A percentile compares a stretch with the other conserved stretches of the same genome.
phyloP scores from a whole-genome alignment of 2,329 filamentous ascomycete genomes.

The Leptographium procerum region DNA sequence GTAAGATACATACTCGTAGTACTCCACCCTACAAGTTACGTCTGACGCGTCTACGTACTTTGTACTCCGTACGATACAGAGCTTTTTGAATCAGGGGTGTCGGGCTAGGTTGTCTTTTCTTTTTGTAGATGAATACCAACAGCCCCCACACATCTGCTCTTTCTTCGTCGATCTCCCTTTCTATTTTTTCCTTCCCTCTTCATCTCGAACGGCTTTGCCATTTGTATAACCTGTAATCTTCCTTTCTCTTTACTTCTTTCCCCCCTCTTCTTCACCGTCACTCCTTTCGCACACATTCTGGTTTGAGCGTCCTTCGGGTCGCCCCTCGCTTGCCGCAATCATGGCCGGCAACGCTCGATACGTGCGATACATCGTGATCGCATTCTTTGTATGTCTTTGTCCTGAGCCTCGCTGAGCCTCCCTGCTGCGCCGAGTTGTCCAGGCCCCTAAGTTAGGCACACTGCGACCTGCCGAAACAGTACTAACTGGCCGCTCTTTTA shows the following conservation, averaged over 20 bases:
- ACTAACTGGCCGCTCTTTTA: slow-evolving; percentile 15
- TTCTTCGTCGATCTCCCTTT: not conserved
- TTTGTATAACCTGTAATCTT: not conserved
- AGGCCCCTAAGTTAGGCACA: not conserved
- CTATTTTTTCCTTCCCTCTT: not conserved
- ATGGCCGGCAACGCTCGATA: slow-evolving; percentile 63
- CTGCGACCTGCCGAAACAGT: not conserved
- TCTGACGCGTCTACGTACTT: not conserved
- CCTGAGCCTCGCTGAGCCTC: not conserved
- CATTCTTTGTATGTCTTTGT: slow-evolving; percentile 54
- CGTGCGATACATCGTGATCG: slow-evolving; percentile 67
- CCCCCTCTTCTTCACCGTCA: not conserved
- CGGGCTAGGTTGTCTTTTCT: not conserved
- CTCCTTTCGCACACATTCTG: not conserved
- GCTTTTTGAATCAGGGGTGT: not conserved
- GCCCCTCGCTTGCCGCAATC: slow-evolving; percentile 4
- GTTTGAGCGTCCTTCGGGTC: slow-evolving; percentile 2
- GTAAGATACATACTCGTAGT: no score
- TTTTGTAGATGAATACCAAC: not conserved
- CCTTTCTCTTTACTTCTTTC: not conserved
- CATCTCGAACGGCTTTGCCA: not conserved
- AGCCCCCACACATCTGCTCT: not conserved
- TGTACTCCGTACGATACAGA: not conserved
- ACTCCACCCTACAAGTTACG: not conserved
- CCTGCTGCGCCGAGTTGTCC: not conserved